phyloP scores from a whole-genome alignment of 192 early-diverging fungal genomes.

The Helicostylum pulchrum region DNA sequence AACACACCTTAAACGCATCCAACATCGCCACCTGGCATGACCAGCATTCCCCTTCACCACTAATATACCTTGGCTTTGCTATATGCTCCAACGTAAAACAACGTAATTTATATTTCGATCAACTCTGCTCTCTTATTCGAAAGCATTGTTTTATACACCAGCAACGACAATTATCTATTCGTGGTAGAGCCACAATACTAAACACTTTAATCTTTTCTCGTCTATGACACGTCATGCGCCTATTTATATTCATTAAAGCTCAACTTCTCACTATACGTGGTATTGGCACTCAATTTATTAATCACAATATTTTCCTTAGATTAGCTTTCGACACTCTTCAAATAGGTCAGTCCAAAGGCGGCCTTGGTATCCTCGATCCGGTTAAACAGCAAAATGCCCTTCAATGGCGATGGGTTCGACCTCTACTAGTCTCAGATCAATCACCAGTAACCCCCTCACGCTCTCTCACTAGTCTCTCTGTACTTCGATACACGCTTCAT shows the following conservation, averaged over 20 bases:
- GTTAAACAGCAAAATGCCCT: neutral
- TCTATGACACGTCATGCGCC: conserved; percentile 14
- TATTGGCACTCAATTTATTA: neutral
- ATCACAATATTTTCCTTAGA: too few relatives aligned
- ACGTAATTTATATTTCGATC: neutral
- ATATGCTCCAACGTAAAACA: neutral
- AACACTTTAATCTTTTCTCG: conserved; percentile 8
- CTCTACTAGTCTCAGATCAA: neutral
- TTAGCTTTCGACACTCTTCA: neutral
- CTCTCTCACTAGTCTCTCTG: neutral
- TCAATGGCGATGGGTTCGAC: neutral
- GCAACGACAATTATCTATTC: conserved; percentile 1
- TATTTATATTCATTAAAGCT: neutral
- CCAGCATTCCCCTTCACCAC: neutral
- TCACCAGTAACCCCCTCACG: neutral
- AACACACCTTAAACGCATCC: too few relatives aligned
- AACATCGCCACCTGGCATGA: conserved; percentile 5
- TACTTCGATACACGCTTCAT: neutral
- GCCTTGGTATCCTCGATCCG: neutral
- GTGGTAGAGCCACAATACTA: neutral
- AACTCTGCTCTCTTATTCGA: neutral
- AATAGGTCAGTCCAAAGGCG: neutral
- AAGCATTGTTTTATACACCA: neutral
- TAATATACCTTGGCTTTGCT: conserved; percentile 7
- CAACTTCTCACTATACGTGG: neutral